A percentile compares a stretch with the other conserved stretches of the same genome.
Conservation (phyloP, 306 rosid species). For the Oemleria cerasiformis region DNA sequence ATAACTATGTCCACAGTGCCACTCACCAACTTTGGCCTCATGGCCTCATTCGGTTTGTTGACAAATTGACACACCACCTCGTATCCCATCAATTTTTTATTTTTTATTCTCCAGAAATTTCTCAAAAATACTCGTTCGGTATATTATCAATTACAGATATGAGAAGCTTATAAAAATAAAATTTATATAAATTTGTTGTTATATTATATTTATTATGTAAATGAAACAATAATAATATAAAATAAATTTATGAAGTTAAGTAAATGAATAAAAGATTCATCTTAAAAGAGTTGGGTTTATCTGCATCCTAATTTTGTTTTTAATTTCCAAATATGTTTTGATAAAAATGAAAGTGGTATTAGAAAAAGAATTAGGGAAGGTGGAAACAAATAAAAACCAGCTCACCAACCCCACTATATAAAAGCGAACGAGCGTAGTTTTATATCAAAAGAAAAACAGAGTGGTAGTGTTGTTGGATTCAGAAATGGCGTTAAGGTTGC, state of each 20-base stretch:
- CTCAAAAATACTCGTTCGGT: neutral
- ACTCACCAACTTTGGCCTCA: slow-evolving; percentile 22
- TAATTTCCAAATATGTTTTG: neutral
- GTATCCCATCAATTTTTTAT: neutral
- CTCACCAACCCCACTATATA: slow-evolving; percentile 8
- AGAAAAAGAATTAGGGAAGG: neutral
- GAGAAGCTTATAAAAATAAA: too few species aligned
- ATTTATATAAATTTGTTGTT: too few species aligned
- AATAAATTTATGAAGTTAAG: too few species aligned
- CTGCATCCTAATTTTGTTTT: too few species aligned
- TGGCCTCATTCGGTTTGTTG: slow-evolving; percentile 22
- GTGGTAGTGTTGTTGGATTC: slow-evolving; percentile 11
- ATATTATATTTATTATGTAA: too few species aligned
- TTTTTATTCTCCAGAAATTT: neutral
- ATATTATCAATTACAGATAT: too few species aligned
- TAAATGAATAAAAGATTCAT: too few species aligned
- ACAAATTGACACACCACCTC: slow-evolving; percentile 29
- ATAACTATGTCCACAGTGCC: neutral
- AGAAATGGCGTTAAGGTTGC: slow-evolving; percentile 62
- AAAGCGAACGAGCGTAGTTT: neutral
- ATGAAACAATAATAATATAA: too few species aligned
- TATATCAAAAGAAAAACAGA: neutral
- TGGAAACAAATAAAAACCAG: neutral
- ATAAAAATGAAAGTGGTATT: neutral
- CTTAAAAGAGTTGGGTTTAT: too few species aligned